Percentiles rank a stretch among this genome's conserved stretches.
Conservation (phyloP, 495 filamentous ascomycete species). For the Neurospora terricola region DNA sequence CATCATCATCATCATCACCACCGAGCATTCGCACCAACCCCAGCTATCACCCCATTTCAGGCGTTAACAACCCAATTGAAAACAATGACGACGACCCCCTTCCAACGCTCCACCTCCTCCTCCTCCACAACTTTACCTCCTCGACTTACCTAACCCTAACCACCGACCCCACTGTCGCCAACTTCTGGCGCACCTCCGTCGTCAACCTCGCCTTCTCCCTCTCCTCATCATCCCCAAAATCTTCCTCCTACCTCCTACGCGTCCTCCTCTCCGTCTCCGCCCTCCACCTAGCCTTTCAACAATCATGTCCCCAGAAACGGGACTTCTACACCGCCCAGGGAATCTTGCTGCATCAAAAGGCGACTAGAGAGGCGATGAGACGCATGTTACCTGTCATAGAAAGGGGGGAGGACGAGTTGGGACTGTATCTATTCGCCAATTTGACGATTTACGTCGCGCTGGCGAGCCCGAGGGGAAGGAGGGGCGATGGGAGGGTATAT, state of each 20-base stretch:
- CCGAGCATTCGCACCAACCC: neutral
- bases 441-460: constrained; percentile 19
- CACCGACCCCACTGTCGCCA: constrained; percentile 20
- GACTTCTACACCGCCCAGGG: constrained; percentile 41
- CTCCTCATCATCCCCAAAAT: neutral
- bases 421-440: constrained; percentile 25
- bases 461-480: neutral
- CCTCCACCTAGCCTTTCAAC: constrained; percentile 42
- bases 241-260: constrained; percentile 44
- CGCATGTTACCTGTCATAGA: constrained; percentile 9
- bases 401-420: constrained; percentile 8
- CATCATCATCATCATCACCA: neutral
- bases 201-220: constrained; percentile 30
- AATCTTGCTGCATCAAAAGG: constrained; percentile 39
- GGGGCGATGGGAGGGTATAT: neutral
- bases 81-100: constrained; percentile 8
- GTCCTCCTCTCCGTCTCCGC: constrained; percentile 44
- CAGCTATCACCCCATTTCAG: neutral
- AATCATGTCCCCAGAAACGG: constrained; percentile 18
- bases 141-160: constrained; percentile 28
- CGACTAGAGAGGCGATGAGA: constrained; percentile 19
- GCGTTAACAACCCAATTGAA: neutral
- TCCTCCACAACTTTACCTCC: constrained; percentile 34
- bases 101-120: constrained; percentile 29
- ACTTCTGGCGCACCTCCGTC: constrained; percentile 27